These are phyloP conservation scores for Kwoniella sp. DNA, from an alignment of 768 basidiomycete genomes.

Conservation along the genomic window DNA sequence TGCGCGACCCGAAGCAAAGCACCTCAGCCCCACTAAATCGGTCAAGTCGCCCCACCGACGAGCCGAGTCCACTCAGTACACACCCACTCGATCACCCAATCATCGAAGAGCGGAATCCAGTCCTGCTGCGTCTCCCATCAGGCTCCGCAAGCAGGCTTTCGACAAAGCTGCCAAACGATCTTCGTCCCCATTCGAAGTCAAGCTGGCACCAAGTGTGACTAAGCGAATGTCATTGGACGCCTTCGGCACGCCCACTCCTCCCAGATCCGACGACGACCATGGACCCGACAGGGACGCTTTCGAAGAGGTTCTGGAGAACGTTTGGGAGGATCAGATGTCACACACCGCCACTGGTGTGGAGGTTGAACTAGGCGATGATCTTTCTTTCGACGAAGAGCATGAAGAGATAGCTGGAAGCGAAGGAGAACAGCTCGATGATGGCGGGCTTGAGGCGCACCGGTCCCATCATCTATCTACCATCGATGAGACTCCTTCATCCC, in stretches of 20 bases:
- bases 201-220: conserved; percentile 38
- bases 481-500: conserved; percentile 16
- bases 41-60: conserved; percentile 2
- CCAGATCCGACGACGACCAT: background rate
- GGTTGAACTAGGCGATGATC: background rate
- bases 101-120: conserved; percentile 18
- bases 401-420: background rate
- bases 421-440: conserved; percentile 11
- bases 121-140: conserved; percentile 12
- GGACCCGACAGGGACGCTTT: background rate
- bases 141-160: background rate
- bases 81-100: conserved; percentile 11
- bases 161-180: conserved; percentile 29
- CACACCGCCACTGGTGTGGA: conserved; percentile 2
- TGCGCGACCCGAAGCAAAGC: background rate
- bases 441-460: conserved; percentile 7
- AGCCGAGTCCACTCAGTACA: background rate
- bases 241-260: conserved; percentile 35
- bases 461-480: conserved; percentile 20
- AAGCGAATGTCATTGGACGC: conserved; percentile 48
- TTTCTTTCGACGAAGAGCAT: background rate
- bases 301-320: conserved; percentile 30
- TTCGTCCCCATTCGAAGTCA: conserved; percentile 47
- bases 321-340: conserved; percentile 13
- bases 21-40: background rate